Conservation (phyloP, 257 asterid genomes). For the Forsythia suspensa region DNA sequence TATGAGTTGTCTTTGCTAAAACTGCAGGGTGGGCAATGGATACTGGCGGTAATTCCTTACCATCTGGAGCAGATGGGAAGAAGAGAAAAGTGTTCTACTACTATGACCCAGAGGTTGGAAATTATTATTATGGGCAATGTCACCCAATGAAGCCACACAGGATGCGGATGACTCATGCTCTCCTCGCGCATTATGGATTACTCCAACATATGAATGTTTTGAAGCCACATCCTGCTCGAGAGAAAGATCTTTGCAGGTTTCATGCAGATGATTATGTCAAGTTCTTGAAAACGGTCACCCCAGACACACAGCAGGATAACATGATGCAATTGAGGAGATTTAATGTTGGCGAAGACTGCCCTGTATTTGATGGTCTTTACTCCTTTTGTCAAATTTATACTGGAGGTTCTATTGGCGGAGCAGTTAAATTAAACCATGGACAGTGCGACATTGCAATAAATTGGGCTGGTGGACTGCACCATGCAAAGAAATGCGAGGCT, state of each 20-base stretch:
- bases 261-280: conserved; percentile 37
- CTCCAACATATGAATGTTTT: conserved; percentile 37
- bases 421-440: conserved; percentile 38
- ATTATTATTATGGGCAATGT: conserved; percentile 44
- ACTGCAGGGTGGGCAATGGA: conserved; percentile 18
- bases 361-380: conserved; percentile 44
- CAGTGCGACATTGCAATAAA: conserved; percentile 41
- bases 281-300: conserved; percentile 32
- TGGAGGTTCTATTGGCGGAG: conserved; percentile 47
- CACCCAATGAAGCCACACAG: conserved; percentile 52
- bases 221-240: conserved; percentile 38
- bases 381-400: conserved; percentile 38
- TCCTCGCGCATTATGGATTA: conserved; percentile 36
- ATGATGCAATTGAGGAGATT: conserved; percentile 34
- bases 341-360: conserved; percentile 44
- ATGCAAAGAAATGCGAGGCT: conserved; percentile 49
- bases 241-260: conserved; percentile 36
- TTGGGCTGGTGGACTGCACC: conserved; percentile 56
- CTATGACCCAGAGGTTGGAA: conserved; percentile 41
- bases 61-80: conserved; percentile 31
- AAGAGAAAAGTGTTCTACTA: conserved; percentile 41
- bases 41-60: conserved; percentile 29
- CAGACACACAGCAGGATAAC: conserved; percentile 32
- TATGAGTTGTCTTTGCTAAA: neutral
- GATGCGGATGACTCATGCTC: conserved; percentile 39